Evolutionary conservation across 2,329 filamentous ascomycete genomes (phyloP).

Genomic region (Botrytis squamosa): DNA sequence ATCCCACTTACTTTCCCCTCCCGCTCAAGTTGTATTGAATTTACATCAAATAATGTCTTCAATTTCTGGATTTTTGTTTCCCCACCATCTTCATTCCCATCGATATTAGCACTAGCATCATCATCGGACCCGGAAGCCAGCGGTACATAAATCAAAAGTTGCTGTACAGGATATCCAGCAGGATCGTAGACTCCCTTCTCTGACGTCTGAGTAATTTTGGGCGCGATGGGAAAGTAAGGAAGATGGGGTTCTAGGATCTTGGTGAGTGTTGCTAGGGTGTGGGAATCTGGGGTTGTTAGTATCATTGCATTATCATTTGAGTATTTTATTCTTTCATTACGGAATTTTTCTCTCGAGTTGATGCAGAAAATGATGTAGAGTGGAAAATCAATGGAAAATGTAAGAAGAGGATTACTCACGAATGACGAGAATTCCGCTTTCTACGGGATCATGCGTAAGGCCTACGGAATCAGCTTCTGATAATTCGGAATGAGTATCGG

Average conservation of each 20-base stretch:
- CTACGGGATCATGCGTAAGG: not conserved
- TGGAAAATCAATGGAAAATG: too few species aligned
- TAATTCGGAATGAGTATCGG: not conserved
- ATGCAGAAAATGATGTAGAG: not conserved
- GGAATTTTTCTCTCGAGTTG: rapidly evolving
- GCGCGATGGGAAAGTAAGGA: not conserved
- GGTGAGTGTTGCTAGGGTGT: not conserved
- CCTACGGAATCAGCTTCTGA: not conserved
- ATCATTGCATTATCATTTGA: not conserved
- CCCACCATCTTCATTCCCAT: not conserved
- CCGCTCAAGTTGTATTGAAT: not conserved
- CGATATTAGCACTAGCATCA: too few species aligned
- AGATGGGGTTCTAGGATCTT: not conserved
- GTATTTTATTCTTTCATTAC: not conserved
- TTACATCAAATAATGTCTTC: not conserved
- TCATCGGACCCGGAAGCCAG: not conserved
- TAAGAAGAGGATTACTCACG: not conserved
- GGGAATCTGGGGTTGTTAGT: not conserved
- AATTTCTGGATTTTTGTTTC: not conserved
- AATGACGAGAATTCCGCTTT: not conserved
- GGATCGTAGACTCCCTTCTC: not conserved
- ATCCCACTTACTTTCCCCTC: not conserved
- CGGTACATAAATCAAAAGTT: not conserved
- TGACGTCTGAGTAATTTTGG: not conserved
- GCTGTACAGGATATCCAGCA: not conserved